Evolutionary conservation across 768 basidiomycete genomes (phyloP), one percentile per base, ranked within the genome.

Genomic region (Tylopilus vinaceipallidus): DNA sequence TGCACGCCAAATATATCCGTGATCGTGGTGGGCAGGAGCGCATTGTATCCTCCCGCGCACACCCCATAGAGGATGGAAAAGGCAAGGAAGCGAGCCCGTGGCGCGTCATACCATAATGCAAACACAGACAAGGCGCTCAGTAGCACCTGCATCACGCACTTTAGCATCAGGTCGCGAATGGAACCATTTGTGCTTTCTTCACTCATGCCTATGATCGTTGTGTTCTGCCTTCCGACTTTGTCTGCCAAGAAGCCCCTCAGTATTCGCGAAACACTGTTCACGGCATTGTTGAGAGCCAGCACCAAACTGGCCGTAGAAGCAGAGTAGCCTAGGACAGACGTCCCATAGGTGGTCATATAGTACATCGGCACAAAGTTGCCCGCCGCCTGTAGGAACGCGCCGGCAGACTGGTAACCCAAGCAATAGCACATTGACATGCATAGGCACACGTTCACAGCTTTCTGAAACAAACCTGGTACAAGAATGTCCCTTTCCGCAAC

Each of bases 291-390:
- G 43, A 45, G 44, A 34, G 37, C 43, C 43, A 44, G 19, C 20
- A 45, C 37, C 27, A 40, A 40, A 33, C 49, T 39, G 29, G 49
- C 22, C 23, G 24, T 39, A 23, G 24, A 26, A 27, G 44, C 7
- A 22, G 49, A 40, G 17, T 33, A 34, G 30, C 43, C 19, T 19
- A 39, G 11, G 4, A 46, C 38, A 20, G 37, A 16, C 13, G 17
- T 50, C 37, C 35, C n/a, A n/a, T n/a, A n/a, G n/a, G n/a, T n/a
- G n/a, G n/a, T n/a, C 42, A 38, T 50, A 44, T 32, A 24, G 20
- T 38, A 38, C 37, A 45, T 44, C 37, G 35, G 41, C 13, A 30
- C 35, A 33, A 49, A 27, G 34, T 50, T 50, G 13, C 42, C 42
- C 19, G 44, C 30, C 11, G 43, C 43, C 13, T 40, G 43, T n/a